phyloP scores from a whole-genome alignment of 768 basidiomycete genomes.

The Naganishia friedmannii region DNA sequence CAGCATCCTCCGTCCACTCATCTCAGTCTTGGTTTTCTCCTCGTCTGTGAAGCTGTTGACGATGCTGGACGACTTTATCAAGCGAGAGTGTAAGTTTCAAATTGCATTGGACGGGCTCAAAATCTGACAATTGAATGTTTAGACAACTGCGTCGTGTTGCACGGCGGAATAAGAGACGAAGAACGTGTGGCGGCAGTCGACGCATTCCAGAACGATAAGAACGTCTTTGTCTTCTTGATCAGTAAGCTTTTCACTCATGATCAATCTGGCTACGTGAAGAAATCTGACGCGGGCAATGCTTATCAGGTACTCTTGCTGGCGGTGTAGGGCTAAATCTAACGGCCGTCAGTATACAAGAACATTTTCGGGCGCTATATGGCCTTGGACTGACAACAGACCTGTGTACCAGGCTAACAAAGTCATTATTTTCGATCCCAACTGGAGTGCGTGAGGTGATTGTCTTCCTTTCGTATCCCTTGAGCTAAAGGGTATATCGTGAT shows the following conservation, averaged over 20 bases:
- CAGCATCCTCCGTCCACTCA: neutral
- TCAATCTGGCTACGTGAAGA: neutral
- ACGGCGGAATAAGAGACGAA: slow-evolving; percentile 67
- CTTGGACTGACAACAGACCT: too few relatives aligned
- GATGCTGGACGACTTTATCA: slow-evolving; percentile 62
- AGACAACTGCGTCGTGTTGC: slow-evolving; percentile 64
- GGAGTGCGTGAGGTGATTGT: slow-evolving; percentile 64
- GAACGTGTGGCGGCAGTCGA: slow-evolving; percentile 85
- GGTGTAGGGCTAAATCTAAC: slow-evolving; percentile 88
- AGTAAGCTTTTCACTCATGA: slow-evolving; percentile 55
- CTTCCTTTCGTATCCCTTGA: too few relatives aligned
- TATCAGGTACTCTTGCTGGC: slow-evolving; percentile 68
- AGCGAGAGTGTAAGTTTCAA: slow-evolving; percentile 41
- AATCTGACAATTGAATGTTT: neutral
- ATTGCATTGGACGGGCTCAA: neutral
- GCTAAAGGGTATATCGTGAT: too few relatives aligned
- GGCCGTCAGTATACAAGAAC: slow-evolving; percentile 55
- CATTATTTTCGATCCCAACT: slow-evolving; percentile 89
- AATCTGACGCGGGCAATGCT: too few relatives aligned
- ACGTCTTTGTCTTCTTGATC: slow-evolving; percentile 77
- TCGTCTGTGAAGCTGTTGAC: slow-evolving; percentile 85
- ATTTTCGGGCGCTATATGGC: too few relatives aligned
- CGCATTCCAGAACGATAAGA: slow-evolving; percentile 69
- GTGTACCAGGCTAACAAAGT: slow-evolving; percentile 84
- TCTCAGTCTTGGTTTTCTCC: slow-evolving; percentile 77